Percentiles rank a stretch among this genome's conserved stretches.
Conservation (phyloP, 345 rosid species). For the Eucalyptus paniculata region DNA sequence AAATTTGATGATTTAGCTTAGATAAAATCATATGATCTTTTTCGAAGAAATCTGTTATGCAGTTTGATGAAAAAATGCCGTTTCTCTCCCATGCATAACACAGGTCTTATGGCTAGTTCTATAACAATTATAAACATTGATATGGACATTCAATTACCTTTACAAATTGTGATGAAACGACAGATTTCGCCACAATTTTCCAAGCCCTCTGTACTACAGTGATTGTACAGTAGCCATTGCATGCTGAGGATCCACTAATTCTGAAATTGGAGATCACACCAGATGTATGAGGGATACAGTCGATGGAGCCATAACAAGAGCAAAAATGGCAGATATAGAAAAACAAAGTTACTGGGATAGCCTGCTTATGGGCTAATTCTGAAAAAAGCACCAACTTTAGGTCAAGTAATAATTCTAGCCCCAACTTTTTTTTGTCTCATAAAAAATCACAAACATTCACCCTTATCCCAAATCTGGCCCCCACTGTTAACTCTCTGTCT, state of each 20-base stretch:
- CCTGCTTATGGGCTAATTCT: too few species aligned
- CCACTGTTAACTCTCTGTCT: too few species aligned
- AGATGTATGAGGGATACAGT: not conserved
- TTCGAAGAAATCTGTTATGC: not conserved
- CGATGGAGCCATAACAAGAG: not conserved
- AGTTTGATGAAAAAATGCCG: not conserved
- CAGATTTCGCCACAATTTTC: not conserved
- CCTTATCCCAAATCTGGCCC: too few species aligned
- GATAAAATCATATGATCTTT: not conserved
- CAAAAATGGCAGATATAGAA: not conserved
- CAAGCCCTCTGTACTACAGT: not conserved
- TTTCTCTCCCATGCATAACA: not conserved
- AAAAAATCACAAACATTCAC: too few species aligned
- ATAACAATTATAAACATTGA: not conserved
- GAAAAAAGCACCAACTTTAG: too few species aligned
- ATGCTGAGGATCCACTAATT: not conserved
- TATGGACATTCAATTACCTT: not conserved
- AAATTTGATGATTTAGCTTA: not conserved
- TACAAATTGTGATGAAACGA: not conserved
- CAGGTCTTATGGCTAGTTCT: not conserved
- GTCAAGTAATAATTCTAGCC: too few species aligned
- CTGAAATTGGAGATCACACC: not conserved
- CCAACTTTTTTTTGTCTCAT: too few species aligned
- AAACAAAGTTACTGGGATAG: not conserved
- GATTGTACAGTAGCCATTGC: not conserved